phyloP scores from a whole-genome alignment of 768 basidiomycete genomes.

The Phaffia australis region DNA sequence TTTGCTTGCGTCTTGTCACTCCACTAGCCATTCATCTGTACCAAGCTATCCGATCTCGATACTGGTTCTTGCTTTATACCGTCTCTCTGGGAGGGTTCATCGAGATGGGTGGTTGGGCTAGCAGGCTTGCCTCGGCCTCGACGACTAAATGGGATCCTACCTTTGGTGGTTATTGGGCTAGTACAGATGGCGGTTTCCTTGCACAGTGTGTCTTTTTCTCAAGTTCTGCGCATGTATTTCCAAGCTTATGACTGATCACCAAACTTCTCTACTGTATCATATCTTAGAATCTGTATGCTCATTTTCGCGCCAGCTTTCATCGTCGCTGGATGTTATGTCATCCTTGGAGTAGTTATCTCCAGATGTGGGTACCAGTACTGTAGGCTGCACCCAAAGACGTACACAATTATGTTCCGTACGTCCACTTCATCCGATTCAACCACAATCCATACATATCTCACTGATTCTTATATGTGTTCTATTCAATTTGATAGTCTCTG shows the following conservation, averaged over 20 bases:
- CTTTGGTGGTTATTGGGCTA: slow-evolving; percentile 3
- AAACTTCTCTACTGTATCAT: not conserved
- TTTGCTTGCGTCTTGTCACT: not conserved
- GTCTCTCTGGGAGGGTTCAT: not conserved
- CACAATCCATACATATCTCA: too few species aligned
- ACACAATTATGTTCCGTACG: too few species aligned
- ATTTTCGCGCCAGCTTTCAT: slow-evolving; percentile 6
- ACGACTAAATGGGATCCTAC: not conserved
- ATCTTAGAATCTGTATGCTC: slow-evolving; percentile 5
- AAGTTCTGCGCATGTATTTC: not conserved
- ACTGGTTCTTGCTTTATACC: slow-evolving; percentile 20
- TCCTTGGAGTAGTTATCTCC: not conserved
- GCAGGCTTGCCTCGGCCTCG: not conserved
- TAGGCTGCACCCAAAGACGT: too few species aligned
- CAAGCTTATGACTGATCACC: too few species aligned
- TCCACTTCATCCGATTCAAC: too few species aligned
- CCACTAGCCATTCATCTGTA: not conserved
- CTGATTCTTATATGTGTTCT: too few species aligned
- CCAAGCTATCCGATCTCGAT: slow-evolving; percentile 7
- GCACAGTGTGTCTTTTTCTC: not conserved
- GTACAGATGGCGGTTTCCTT: slow-evolving; percentile 2
- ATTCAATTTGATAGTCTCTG: too few species aligned
- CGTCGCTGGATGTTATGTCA: slow-evolving; percentile 1
- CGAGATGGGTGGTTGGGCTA: slow-evolving; percentile 11
- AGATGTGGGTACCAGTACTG: too few species aligned